These are phyloP conservation scores for Diplodia corticola DNA, from an alignment of 2,329 filamentous ascomycete genomes.

Conservation along the genomic window DNA sequence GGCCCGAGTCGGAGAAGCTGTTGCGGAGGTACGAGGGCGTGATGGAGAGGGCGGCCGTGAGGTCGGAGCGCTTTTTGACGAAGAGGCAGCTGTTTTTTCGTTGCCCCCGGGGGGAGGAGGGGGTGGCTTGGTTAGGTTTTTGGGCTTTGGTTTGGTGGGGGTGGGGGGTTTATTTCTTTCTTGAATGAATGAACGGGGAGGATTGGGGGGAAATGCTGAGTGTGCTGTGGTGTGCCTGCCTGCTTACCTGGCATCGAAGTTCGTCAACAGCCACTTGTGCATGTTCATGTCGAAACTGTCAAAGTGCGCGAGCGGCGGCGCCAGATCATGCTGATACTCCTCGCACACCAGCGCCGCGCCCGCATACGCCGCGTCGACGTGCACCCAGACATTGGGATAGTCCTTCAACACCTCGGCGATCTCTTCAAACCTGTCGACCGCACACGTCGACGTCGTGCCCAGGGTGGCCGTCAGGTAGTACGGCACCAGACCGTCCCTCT, in stretches of 20 bases:
- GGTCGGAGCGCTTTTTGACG: slow-evolving; percentile 70
- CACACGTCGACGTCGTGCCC: slow-evolving; percentile 86
- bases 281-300: slow-evolving; percentile 95
- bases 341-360: slow-evolving; percentile 80
- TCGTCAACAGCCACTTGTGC: slow-evolving; percentile 96
- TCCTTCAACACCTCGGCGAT: slow-evolving; percentile 60
- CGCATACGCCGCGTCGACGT: slow-evolving; percentile 91
- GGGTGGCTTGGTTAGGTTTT: background rate
- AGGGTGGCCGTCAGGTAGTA: slow-evolving; percentile 84
- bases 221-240: no score
- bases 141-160: background rate
- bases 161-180: background rate
- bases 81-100: slow-evolving; percentile 65
- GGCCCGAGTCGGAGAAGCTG: slow-evolving; percentile 72
- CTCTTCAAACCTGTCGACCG: slow-evolving; percentile 75
- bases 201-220: no score
- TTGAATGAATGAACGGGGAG: no score
- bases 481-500: slow-evolving; percentile 70
- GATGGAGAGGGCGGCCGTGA: slow-evolving; percentile 78
- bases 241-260: slow-evolving; percentile 74
- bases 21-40: slow-evolving; percentile 82
- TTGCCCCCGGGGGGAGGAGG: no score
- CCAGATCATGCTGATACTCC: slow-evolving; percentile 73
- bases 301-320: slow-evolving; percentile 63
- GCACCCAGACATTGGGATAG: slow-evolving; percentile 75